Base-by-base conservation (phyloP, 352 stramenopile species). In the Globisporangium paddicum region DNA sequence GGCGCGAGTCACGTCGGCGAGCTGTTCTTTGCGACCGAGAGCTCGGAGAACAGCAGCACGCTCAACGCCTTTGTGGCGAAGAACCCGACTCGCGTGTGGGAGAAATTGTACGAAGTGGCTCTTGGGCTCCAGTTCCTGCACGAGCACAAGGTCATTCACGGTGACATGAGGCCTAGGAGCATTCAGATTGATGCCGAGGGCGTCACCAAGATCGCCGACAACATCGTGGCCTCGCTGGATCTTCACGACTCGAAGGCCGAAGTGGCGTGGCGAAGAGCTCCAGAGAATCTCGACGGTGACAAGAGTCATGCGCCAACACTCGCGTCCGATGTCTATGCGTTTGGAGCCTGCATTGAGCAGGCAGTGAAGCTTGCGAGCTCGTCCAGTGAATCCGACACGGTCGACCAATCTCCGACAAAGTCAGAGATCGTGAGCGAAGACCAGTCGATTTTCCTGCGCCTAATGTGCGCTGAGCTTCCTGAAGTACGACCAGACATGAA, bases 1-100 rank as follows among this genome's bases (percentile, higher is more conserved):
- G 54, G 54, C 1, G 54, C 41, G 19, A 60, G 30, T 13, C 54
- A 60, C 32, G 42, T 60, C 26, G 11, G 54, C 10, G 54, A 60
- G 7, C 40, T 52, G 42, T 60, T 44, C 28, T 45, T 37, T 26
- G 34, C 42, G n/a, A 32, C 41, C 14, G 54, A 60, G 32, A 38
- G 23, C 30, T 38, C 48, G 6, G 13, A 23, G 3, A 44, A 30
- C 16, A 19, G 11, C 9, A 35, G 11, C 9, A 35, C 54, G 14
- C 54, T 53, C 1, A n/a, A 28, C 5, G 41, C 13, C 3, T 46
- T 53, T 16, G 30, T 46, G 19, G 54, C 19, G 16, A 18, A 19
- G 3, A 10, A 45, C 1, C 54, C 30, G 16, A 25, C 28, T 23
- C n/a, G 21, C 8, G 13, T 60, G 21, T 60, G 54, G 54, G 41